Percentiles rank a stretch among this genome's conserved stretches.
These are phyloP conservation scores for Ceratobasidium sp. DNA, from an alignment of 1,284 basidiomycete genomes.

Conservation along the genomic window DNA sequence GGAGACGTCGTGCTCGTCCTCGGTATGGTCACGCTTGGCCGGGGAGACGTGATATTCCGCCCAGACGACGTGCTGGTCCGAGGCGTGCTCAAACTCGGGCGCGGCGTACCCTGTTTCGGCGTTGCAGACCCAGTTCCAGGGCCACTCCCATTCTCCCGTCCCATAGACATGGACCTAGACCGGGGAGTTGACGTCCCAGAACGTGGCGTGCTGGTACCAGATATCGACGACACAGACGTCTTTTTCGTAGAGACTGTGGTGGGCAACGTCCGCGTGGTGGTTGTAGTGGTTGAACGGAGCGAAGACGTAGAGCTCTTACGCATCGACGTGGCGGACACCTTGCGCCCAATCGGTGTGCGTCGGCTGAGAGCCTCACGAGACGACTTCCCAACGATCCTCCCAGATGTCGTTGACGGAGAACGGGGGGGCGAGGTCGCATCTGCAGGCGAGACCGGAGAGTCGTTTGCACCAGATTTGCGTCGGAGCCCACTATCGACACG, in stretches of 20 bases:
- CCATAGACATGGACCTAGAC: constrained; percentile 18
- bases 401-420: constrained; percentile 30
- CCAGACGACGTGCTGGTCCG: constrained; percentile 39
- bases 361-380: not conserved
- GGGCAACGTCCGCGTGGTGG: constrained; percentile 3
- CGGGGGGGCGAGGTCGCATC: constrained; percentile 6
- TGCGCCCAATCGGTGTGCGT: constrained; percentile 12
- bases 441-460: not conserved
- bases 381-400: constrained; percentile 11
- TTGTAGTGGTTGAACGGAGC: constrained; percentile 16
- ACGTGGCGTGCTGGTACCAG: constrained; percentile 11
- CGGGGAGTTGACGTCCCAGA: constrained; percentile 12
- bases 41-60: not conserved
- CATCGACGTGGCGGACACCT: constrained; percentile 29
- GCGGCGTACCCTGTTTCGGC: not conserved
- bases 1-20: constrained; percentile 2
- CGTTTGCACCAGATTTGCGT: constrained; percentile 25
- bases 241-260: constrained; percentile 23
- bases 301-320: constrained; percentile 41
- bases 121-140: not conserved
- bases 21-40: not conserved
- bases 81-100: constrained; percentile 23
- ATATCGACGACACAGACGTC: constrained; percentile 26
- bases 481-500: constrained; percentile 27
- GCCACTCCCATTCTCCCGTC: constrained; percentile 3